phyloP scores from a whole-genome alignment of 2,329 filamentous ascomycete species.

The Ceratocystiopsis sp. region DNA sequence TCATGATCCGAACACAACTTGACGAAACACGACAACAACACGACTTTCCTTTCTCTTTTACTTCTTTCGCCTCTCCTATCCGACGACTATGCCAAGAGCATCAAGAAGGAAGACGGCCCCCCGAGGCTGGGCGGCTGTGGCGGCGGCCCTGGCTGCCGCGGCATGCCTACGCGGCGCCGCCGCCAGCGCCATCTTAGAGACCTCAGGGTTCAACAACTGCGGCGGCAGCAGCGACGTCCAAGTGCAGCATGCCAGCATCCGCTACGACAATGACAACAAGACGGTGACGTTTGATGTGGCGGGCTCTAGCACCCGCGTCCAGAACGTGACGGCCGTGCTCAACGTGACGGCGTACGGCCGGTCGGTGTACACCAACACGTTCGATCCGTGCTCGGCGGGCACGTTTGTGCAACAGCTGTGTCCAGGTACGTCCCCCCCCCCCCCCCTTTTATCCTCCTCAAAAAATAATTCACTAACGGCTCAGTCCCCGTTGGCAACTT shows the following conservation, averaged over 20 bases:
- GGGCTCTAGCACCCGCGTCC: slow-evolving; percentile 53
- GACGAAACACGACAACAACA: too few species aligned
- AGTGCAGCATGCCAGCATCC: slow-evolving; percentile 58
- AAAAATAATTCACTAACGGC: too few species aligned
- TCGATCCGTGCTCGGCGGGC: slow-evolving; percentile 60
- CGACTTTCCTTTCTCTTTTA: too few species aligned
- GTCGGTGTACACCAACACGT: slow-evolving; percentile 58
- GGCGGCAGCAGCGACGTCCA: slow-evolving; percentile 37
- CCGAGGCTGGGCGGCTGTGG: slow-evolving; percentile 1
- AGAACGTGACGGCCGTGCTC: slow-evolving; percentile 66
- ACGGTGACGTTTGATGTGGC: slow-evolving; percentile 66
- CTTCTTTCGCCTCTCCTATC: too few species aligned
- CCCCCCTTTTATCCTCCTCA: too few species aligned
- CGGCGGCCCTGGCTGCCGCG: slow-evolving; percentile 6
- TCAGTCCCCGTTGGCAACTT: slow-evolving; percentile 60
- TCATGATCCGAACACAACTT: too few species aligned
- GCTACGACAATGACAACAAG: slow-evolving; percentile 60
- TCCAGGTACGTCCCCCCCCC: slow-evolving; percentile 25
- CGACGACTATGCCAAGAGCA: too few species aligned
- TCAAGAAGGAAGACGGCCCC: too few species aligned
- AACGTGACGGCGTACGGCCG: slow-evolving; percentile 72
- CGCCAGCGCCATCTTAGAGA: slow-evolving; percentile 58
- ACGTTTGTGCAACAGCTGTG: slow-evolving; percentile 62
- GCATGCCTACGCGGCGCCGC: slow-evolving; percentile 26
- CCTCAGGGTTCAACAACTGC: slow-evolving; percentile 66